Evolutionary conservation across 208 protist genomes (phyloP).

Genomic region (Jaenimonas drosophilae): DNA sequence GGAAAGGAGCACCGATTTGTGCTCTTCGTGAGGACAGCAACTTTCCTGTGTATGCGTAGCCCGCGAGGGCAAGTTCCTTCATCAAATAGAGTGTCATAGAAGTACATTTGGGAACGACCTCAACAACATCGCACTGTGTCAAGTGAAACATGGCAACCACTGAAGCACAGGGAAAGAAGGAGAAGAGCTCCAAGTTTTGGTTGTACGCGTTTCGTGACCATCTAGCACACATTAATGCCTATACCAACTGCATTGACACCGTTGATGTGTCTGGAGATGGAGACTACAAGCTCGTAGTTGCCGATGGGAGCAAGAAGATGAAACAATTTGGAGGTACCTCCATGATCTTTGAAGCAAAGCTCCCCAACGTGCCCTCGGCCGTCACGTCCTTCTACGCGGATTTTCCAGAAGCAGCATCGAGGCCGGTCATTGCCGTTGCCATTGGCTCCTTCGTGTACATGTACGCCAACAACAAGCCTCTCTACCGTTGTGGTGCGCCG

Average conservation of each 20-base stretch:
- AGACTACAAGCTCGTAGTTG: slow-evolving; percentile 92
- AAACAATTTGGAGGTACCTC: slow-evolving; percentile 80
- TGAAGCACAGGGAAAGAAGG: too few relatives aligned
- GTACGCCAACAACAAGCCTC: slow-evolving; percentile 85
- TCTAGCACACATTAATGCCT: slow-evolving; percentile 71
- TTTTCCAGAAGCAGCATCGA: slow-evolving; percentile 12
- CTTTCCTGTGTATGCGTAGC: too few relatives aligned
- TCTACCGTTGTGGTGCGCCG: slow-evolving; percentile 88
- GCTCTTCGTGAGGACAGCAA: too few relatives aligned
- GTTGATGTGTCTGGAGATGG: slow-evolving; percentile 86
- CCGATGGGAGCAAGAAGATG: slow-evolving; percentile 65
- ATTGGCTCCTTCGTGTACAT: slow-evolving; percentile 85
- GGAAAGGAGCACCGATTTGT: too few relatives aligned
- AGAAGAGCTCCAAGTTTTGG: slow-evolving; percentile 65
- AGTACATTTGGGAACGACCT: too few relatives aligned
- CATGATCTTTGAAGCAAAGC: slow-evolving; percentile 61
- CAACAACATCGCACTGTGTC: too few relatives aligned
- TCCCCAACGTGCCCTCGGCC: slow-evolving; percentile 82
- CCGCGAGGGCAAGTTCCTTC: too few relatives aligned
- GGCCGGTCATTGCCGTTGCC: slow-evolving; percentile 82
- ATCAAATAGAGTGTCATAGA: too few relatives aligned
- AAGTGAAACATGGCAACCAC: too few relatives aligned
- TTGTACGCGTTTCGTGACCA: slow-evolving; percentile 87
- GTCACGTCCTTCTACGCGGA: slow-evolving; percentile 82
- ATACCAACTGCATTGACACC: slow-evolving; percentile 63